These are phyloP conservation scores for Protea cynaroides DNA, from an alignment of 164 flowering plant genomes.

Conservation along the genomic window DNA sequence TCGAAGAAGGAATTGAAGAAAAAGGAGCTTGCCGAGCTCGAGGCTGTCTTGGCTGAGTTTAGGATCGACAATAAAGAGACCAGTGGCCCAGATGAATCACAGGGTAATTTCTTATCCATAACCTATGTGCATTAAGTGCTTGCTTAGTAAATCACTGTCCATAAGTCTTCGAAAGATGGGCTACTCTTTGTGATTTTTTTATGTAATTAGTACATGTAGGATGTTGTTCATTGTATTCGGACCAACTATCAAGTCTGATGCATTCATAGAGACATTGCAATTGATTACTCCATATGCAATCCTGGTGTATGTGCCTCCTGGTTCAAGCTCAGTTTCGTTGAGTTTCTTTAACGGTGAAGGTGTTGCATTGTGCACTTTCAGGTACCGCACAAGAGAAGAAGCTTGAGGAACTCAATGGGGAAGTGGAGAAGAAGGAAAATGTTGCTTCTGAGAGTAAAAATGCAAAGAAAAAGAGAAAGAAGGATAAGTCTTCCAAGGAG, in stretches of 20 bases:
- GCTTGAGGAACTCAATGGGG: slow-evolving; percentile 39
- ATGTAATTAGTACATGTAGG: too few species aligned
- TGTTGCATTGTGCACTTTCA: slow-evolving; percentile 8
- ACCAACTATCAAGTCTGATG: too few species aligned
- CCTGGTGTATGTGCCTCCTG: too few species aligned
- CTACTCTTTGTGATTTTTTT: too few species aligned
- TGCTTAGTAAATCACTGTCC: too few species aligned
- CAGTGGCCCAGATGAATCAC: slow-evolving; percentile 37
- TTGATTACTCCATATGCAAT: too few species aligned
- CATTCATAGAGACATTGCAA: too few species aligned
- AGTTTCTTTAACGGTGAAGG: neutral
- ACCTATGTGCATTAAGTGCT: too few species aligned
- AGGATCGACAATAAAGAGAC: slow-evolving; percentile 48
- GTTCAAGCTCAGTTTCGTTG: too few species aligned
- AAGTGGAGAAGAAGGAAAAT: slow-evolving; percentile 46
- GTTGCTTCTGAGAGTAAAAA: slow-evolving; percentile 59
- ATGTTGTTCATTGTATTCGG: too few species aligned
- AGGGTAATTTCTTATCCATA: slow-evolving; percentile 28
- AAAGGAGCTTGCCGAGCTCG: slow-evolving; percentile 84
- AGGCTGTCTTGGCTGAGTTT: slow-evolving; percentile 77
- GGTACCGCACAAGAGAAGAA: slow-evolving; percentile 43
- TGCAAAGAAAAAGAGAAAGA: slow-evolving; percentile 89
- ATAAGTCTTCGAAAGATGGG: too few species aligned
- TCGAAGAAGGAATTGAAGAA: slow-evolving; percentile 90
- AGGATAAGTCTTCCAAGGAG: slow-evolving; percentile 63